Conservation (phyloP, 805 yeast genomes). For the Teunomyces aglyptinius region DNA sequence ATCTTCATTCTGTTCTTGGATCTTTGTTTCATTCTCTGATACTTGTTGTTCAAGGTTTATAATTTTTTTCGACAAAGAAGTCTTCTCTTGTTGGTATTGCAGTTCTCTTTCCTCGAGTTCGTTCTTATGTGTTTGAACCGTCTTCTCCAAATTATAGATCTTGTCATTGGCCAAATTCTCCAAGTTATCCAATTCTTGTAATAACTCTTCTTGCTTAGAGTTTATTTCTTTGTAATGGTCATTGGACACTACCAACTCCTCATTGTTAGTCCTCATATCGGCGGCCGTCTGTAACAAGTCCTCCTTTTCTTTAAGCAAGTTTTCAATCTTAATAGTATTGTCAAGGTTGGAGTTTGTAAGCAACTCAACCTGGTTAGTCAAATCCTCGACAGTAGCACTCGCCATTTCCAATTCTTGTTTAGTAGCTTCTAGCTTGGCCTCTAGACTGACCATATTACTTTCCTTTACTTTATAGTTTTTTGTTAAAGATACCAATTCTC, state of each 20-base stretch:
- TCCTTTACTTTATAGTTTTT: slow-evolving; percentile 21
- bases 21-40: slow-evolving; percentile 14
- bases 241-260: slow-evolving; percentile 10
- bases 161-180: slow-evolving; percentile 22
- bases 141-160: slow-evolving; percentile 16
- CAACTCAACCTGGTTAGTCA: slow-evolving; percentile 6
- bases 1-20: slow-evolving; percentile 4
- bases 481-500: slow-evolving; percentile 26
- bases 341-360: slow-evolving; percentile 13
- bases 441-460: not conserved
- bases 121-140: slow-evolving; percentile 7
- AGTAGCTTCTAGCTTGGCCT: slow-evolving; percentile 6
- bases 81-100: slow-evolving; percentile 14
- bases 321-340: slow-evolving; percentile 14
- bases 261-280: slow-evolving; percentile 7
- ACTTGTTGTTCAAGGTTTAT: slow-evolving; percentile 10
- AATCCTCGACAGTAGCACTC: not conserved
- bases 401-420: not conserved
- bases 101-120: slow-evolving; percentile 12
- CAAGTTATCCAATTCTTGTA: slow-evolving; percentile 22
- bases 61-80: slow-evolving; percentile 14
- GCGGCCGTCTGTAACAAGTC: slow-evolving; percentile 6
- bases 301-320: slow-evolving; percentile 18
- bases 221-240: slow-evolving; percentile 18
- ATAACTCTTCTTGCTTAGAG: slow-evolving; percentile 19